Evolutionary conservation across 2,329 filamentous ascomycete species (phyloP).

Genomic region (Paecilomyces sp.): DNA sequence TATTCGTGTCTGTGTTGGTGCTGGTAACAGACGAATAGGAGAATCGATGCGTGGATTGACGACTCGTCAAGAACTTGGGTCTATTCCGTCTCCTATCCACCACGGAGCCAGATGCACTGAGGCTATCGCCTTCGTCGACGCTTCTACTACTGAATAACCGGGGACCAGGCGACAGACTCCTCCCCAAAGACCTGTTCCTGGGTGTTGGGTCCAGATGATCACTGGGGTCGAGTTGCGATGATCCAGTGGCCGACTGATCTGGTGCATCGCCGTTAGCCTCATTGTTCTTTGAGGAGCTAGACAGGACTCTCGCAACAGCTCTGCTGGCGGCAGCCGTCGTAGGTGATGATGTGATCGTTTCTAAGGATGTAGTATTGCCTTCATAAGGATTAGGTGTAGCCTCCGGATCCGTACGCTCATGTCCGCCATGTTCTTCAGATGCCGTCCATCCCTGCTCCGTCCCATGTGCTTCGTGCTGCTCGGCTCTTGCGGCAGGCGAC

Average conservation of each 20-base stretch:
- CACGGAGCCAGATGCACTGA: conserved; percentile 10
- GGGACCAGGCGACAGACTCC: conserved; percentile 19
- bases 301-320: conserved; percentile 32
- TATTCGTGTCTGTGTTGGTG: conserved; percentile 53
- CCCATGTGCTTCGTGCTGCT: background rate
- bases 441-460: background rate
- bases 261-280: conserved; percentile 3
- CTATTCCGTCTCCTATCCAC: conserved; percentile 33
- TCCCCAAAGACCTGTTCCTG: conserved; percentile 15
- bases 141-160: conserved; percentile 20
- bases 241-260: conserved; percentile 12
- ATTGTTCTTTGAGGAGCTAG: conserved; percentile 14
- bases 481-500: conserved; percentile 18
- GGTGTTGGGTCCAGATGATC: conserved; percentile 19
- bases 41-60: conserved; percentile 52
- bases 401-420: conserved; percentile 11
- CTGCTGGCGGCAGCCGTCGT: conserved; percentile 37
- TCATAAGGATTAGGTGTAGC: conserved; percentile 11
- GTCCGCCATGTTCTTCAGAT: conserved; percentile 8
- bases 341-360: conserved; percentile 38
- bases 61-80: conserved; percentile 49
- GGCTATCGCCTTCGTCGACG: conserved; percentile 14
- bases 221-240: conserved; percentile 12
- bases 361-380: conserved; percentile 31
- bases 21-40: conserved; percentile 51